Evolutionary conservation across 768 basidiomycete species (phyloP).

Genomic region (Ephemerocybe angulata): DNA sequence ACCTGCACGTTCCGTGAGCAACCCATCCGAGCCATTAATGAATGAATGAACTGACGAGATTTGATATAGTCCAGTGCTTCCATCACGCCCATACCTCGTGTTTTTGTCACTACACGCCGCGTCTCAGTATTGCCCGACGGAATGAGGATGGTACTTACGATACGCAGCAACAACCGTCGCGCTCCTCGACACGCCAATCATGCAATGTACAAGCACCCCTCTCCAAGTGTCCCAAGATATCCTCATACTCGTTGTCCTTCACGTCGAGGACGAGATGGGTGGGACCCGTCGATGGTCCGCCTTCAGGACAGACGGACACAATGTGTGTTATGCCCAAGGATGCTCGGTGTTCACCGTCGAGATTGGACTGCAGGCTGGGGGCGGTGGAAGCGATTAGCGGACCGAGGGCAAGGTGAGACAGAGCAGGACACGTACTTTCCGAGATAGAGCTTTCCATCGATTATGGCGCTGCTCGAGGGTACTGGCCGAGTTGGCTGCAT

Average conservation of each 20-base stretch:
- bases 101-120: slow-evolving; percentile 45
- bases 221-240: slow-evolving; percentile 65
- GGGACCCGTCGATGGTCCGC: slow-evolving; percentile 37
- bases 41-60: slow-evolving; percentile 36
- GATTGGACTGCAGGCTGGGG: slow-evolving; percentile 35
- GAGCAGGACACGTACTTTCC: slow-evolving; percentile 35
- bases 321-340: slow-evolving; percentile 48
- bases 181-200: slow-evolving; percentile 71
- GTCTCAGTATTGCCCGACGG: not conserved
- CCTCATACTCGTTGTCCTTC: slow-evolving; percentile 44
- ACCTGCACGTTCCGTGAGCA: slow-evolving; percentile 20
- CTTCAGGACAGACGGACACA: slow-evolving; percentile 57
- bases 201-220: slow-evolving; percentile 65
- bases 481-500: not conserved
- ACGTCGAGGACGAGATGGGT: slow-evolving; percentile 37
- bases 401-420: not conserved
- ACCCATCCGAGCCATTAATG: slow-evolving; percentile 3
- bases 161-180: slow-evolving; percentile 57
- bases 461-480: slow-evolving; percentile 25
- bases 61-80: slow-evolving; percentile 49
- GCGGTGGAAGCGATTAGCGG: slow-evolving; percentile 1
- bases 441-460: slow-evolving; percentile 37
- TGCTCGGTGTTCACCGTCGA: slow-evolving; percentile 25
- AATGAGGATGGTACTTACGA: slow-evolving; percentile 32
- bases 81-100: slow-evolving; percentile 35